Evolutionary conservation across 164 flowering plant species (phyloP).

Genomic region (Liriodendron chinense): DNA sequence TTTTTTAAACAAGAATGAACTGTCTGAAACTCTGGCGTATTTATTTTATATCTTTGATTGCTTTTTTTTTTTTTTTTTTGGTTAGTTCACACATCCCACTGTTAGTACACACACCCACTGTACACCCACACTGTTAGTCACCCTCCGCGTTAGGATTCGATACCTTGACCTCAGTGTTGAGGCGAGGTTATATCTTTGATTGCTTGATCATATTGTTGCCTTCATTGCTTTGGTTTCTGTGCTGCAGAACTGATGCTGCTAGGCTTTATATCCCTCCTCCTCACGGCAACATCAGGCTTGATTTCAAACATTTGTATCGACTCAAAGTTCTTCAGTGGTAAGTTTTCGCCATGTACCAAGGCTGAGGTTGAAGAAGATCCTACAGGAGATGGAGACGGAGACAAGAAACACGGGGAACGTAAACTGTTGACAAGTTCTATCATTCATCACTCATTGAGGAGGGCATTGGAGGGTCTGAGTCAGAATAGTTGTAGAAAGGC

Average conservation of each 20-base stretch:
- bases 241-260: conserved; percentile 94
- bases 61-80: too few species aligned
- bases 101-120: too few species aligned
- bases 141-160: too few species aligned
- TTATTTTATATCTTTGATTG: background rate
- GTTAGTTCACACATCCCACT: too few species aligned
- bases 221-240: conserved; percentile 17
- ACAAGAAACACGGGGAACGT: conserved; percentile 30
- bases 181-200: background rate
- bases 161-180: too few species aligned
- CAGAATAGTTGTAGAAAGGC: conserved; percentile 74
- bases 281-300: conserved; percentile 87
- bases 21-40: background rate
- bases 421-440: conserved; percentile 47
- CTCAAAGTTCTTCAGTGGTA: conserved; percentile 67
- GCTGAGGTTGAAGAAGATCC: conserved; percentile 58
- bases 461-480: conserved; percentile 47
- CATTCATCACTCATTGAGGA: conserved; percentile 46
- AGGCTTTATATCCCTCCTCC: conserved; percentile 93
- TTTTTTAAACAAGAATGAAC: background rate
- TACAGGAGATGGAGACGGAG: conserved; percentile 31
- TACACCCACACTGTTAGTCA: too few species aligned
- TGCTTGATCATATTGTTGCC: background rate
- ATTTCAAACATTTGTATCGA: conserved; percentile 89
- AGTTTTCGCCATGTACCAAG: conserved; percentile 75